phyloP scores from a whole-genome alignment of 306 rosid species.

The Mimosa bimucronata region DNA sequence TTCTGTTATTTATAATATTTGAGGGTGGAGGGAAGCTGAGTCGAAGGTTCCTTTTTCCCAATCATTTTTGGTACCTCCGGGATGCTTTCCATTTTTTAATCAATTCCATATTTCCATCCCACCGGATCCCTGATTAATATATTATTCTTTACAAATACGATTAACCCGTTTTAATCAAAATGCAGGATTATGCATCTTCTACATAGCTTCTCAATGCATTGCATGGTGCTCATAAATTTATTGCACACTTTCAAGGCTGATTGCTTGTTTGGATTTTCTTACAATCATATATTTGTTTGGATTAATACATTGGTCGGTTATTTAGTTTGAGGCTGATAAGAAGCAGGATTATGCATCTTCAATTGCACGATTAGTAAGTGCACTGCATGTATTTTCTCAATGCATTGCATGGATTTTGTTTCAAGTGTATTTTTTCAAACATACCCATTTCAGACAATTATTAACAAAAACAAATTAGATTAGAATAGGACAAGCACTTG shows the following conservation, averaged over 20 bases:
- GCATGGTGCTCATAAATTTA: background rate
- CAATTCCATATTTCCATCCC: background rate
- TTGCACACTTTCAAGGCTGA: background rate
- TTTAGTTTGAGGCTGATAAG: too few relatives aligned
- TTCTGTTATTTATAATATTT: background rate
- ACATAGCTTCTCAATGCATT: background rate
- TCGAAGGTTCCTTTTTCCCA: slow-evolving; percentile 22
- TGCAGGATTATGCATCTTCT: background rate
- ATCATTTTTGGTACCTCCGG: background rate
- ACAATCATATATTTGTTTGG: too few relatives aligned
- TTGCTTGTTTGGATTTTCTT: background rate
- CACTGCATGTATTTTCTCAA: too few relatives aligned
- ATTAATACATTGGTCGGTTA: too few relatives aligned
- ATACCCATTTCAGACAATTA: too few relatives aligned
- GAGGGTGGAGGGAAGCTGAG: background rate
- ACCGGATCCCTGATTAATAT: background rate
- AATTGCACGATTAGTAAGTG: too few relatives aligned
- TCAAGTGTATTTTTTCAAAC: too few relatives aligned
- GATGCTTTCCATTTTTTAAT: background rate
- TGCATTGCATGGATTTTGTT: too few relatives aligned
- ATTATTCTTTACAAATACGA: background rate
- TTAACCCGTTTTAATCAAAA: background rate
- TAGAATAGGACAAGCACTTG: too few relatives aligned
- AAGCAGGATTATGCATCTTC: too few relatives aligned
- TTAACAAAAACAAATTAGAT: too few relatives aligned